These are phyloP conservation scores for Psilocybe mexicana DNA, from an alignment of 1,284 basidiomycete genomes.

Conservation along the genomic window DNA sequence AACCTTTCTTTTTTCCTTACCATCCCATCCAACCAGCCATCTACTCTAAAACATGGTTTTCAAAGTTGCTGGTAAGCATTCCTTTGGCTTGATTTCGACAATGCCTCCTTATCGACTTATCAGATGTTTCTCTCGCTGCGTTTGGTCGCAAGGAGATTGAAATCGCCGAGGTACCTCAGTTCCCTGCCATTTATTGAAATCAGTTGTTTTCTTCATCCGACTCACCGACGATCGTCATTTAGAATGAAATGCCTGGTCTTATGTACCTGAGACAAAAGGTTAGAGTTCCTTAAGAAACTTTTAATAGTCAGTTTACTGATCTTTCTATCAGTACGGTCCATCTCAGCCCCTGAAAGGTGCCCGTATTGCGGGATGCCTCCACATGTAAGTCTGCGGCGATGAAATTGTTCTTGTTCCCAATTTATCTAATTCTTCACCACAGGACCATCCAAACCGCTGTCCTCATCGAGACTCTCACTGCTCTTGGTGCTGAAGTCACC, in stretches of 20 bases:
- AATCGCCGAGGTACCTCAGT: constrained; percentile 80
- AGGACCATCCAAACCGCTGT: constrained; percentile 98
- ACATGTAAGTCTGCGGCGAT: constrained; percentile 66
- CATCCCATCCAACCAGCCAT: constrained; percentile 36
- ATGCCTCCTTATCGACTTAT: constrained; percentile 22
- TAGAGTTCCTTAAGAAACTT: constrained; percentile 4
- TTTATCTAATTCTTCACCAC: constrained; percentile 1
- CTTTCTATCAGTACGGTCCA: constrained; percentile 64
- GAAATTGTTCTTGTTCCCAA: not conserved
- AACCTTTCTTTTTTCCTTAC: constrained; percentile 32
- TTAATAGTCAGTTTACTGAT: constrained; percentile 18
- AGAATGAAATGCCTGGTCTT: constrained; percentile 93
- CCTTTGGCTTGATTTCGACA: not conserved
- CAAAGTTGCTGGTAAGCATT: constrained; percentile 75
- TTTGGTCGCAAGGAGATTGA: constrained; percentile 98
- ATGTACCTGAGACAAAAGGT: constrained; percentile 90
- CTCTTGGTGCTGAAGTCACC: constrained; percentile 95
- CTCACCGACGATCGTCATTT: not conserved
- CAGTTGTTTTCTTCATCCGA: not conserved
- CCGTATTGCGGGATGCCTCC: constrained; percentile 96
- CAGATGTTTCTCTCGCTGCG: constrained; percentile 94
- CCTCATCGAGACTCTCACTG: constrained; percentile 94
- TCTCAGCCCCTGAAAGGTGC: constrained; percentile 92
- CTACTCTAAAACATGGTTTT: constrained; percentile 62
- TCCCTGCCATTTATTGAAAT: constrained; percentile 5